Percentiles rank a stretch among this genome's conserved stretches.
Evolutionary conservation across 2,329 filamentous ascomycete genomes (phyloP).

Genomic region (Penicillium freii): DNA sequence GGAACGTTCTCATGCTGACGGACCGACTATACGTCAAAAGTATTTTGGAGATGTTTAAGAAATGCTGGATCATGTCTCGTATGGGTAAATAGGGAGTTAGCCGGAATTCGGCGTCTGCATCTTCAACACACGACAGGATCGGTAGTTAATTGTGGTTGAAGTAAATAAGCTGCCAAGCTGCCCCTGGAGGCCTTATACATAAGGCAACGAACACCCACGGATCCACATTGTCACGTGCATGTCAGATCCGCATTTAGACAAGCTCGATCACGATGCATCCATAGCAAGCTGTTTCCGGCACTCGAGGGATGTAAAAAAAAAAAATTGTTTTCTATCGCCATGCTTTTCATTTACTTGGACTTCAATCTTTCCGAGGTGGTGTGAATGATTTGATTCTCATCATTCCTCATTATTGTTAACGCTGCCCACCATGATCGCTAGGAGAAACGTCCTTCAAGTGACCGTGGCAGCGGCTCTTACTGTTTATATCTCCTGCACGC

Average conservation of each 20-base stretch:
- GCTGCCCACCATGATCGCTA: conserved; percentile 1
- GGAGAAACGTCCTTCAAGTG: neutral
- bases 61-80: too few species aligned
- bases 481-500: neutral
- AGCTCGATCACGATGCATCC: neutral
- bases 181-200: neutral
- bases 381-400: neutral
- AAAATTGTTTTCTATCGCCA: neutral
- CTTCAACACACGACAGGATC: neutral
- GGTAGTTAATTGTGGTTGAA: neutral
- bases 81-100: too few species aligned
- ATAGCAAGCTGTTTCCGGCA: neutral
- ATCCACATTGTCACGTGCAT: neutral
- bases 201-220: neutral
- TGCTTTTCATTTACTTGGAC: neutral
- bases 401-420: neutral
- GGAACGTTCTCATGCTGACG: too few species aligned
- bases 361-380: neutral
- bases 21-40: too few species aligned
- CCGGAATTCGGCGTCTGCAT: too few species aligned
- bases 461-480: neutral
- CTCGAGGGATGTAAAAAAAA: neutral
- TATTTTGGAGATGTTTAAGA: too few species aligned
- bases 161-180: neutral
- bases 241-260: neutral